These are phyloP conservation scores for Rhodotorula sp. DNA, from an alignment of 1,284 basidiomycete species.

Conservation along the genomic window DNA sequence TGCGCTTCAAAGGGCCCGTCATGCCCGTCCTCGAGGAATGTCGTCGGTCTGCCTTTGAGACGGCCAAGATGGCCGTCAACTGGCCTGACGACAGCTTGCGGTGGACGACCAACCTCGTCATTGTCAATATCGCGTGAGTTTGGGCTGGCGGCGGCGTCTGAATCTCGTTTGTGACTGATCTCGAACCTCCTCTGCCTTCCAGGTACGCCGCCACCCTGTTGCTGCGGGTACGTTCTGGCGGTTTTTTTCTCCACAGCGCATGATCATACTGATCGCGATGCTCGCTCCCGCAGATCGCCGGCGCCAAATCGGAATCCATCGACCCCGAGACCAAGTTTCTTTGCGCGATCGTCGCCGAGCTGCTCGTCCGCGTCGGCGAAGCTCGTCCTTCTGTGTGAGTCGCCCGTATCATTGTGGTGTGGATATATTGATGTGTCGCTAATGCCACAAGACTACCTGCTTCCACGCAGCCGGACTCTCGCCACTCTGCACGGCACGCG, in stretches of 20 bases:
- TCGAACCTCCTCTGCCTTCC: background rate
- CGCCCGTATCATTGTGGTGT: no score
- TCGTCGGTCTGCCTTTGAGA: constrained; percentile 24
- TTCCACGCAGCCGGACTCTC: constrained; percentile 22
- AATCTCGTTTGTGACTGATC: background rate
- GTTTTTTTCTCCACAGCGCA: background rate
- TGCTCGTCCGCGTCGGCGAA: constrained; percentile 12
- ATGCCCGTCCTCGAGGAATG: constrained; percentile 35
- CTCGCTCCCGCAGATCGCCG: constrained; percentile 1
- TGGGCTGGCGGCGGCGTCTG: background rate
- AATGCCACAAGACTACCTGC: background rate
- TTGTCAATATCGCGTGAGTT: constrained; percentile 35
- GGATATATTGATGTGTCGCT: background rate
- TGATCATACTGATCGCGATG: background rate
- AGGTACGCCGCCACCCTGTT: constrained; percentile 31
- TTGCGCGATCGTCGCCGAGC: constrained; percentile 19
- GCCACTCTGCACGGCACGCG: constrained; percentile 34
- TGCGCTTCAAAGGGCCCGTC: constrained; percentile 32
- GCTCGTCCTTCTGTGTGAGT: constrained; percentile 23
- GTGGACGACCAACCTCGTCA: constrained; percentile 24
- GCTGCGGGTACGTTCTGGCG: constrained; percentile 11
- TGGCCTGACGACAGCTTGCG: constrained; percentile 22
- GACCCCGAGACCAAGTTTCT: constrained; percentile 14
- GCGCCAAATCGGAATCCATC: constrained; percentile 10
- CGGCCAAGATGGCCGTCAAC: constrained; percentile 18